Conservation (phyloP, 306 rosid species). For the Hippophae gyantsensis region DNA sequence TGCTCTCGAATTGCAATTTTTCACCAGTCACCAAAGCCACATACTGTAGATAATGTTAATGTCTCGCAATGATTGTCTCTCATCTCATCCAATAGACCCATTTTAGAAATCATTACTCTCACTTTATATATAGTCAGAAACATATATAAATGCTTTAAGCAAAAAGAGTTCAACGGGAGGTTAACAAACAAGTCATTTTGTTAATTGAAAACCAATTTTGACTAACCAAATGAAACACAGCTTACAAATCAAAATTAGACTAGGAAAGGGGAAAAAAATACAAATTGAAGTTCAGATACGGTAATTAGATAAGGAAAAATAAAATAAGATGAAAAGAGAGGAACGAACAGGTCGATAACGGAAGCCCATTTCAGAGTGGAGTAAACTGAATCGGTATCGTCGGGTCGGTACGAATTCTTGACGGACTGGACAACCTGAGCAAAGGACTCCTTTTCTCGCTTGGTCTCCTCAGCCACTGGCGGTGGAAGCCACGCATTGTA, state of each 20-base stretch:
- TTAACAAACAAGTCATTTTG: not conserved
- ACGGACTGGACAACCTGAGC: constrained; percentile 48
- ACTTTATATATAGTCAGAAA: not conserved
- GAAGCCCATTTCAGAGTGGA: constrained; percentile 83
- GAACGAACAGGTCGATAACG: constrained; percentile 81
- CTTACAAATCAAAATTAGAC: not conserved
- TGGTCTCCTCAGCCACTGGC: constrained; percentile 68
- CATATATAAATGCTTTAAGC: not conserved
- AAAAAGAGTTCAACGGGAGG: not conserved
- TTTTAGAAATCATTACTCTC: not conserved
- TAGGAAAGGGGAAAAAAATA: not conserved
- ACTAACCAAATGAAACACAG: not conserved
- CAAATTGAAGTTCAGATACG: not conserved
- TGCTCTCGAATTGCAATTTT: too few relatives aligned
- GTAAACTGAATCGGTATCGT: constrained; percentile 83
- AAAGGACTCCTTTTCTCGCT: constrained; percentile 65
- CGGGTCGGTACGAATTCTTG: constrained; percentile 37
- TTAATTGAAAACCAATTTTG: not conserved
- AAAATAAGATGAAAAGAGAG: constrained; percentile 1
- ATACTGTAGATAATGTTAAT: not conserved
- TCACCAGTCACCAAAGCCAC: too few relatives aligned
- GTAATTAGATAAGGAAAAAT: not conserved
- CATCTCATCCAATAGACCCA: not conserved
- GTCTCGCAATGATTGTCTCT: not conserved
- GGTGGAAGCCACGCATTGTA: constrained; percentile 98